phyloP scores from a whole-genome alignment of 2,329 filamentous ascomycete species.

The Gnomoniopsis sp. region DNA sequence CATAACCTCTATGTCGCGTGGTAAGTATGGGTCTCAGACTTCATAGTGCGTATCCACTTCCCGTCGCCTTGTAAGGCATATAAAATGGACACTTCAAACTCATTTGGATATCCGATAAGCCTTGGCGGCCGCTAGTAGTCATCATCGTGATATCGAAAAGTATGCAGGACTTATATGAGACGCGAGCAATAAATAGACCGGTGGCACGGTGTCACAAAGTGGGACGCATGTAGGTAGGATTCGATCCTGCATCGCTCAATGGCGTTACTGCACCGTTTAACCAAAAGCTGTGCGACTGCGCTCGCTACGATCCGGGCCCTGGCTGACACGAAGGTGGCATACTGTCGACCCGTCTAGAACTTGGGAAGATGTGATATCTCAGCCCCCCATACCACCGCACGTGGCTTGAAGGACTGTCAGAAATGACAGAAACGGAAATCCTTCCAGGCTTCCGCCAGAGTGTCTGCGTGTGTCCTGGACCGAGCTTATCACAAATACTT shows the following conservation, averaged over 20 bases:
- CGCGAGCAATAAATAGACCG: not conserved
- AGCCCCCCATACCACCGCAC: not conserved
- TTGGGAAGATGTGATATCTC: not conserved
- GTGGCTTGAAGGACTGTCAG: not conserved
- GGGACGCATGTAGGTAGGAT: not conserved
- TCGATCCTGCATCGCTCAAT: not conserved
- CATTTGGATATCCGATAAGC: no score
- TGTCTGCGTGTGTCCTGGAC: not conserved
- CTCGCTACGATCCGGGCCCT: not conserved
- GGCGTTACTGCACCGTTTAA: not conserved
- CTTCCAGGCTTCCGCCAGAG: not conserved
- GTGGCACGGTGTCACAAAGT: not conserved
- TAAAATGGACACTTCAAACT: no score
- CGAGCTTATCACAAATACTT: not conserved
- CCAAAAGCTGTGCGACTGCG: not conserved
- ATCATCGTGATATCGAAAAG: not conserved
- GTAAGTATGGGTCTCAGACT: not conserved
- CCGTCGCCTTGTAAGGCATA: no score
- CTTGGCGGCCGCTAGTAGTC: not conserved
- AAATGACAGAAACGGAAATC: not conserved
- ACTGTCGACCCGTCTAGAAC: not conserved
- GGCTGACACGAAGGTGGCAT: not conserved
- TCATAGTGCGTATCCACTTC: not conserved
- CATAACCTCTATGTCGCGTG: not conserved
- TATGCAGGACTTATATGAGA: not conserved